A percentile compares a stretch with the other conserved stretches of the same genome.
phyloP scores from a whole-genome alignment of 352 stramenopile genomes.

The Phytophthora rubi region DNA sequence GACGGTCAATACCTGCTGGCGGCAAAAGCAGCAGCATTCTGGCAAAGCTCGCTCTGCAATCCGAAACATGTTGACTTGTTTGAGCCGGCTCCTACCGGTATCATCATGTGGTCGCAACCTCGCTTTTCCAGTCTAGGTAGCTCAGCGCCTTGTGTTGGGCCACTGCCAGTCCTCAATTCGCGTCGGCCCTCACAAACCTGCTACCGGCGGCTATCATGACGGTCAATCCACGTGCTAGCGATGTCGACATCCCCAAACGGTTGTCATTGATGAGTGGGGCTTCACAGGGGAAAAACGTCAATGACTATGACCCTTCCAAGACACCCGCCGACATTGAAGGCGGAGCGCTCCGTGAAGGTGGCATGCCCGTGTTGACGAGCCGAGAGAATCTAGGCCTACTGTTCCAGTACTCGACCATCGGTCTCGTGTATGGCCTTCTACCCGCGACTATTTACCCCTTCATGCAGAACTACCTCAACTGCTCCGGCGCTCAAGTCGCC shows the following conservation, averaged over 20 bases:
- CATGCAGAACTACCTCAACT: constrained; percentile 49
- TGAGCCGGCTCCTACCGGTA: not conserved
- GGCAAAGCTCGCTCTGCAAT: not conserved
- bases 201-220: not conserved
- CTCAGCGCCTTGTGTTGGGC: not conserved
- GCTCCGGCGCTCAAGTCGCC: constrained; percentile 41
- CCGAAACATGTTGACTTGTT: not conserved
- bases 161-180: not conserved
- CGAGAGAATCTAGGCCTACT: constrained; percentile 45
- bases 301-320: constrained; percentile 26
- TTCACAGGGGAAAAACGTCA: constrained; percentile 30
- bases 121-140: not conserved
- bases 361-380: constrained; percentile 32
- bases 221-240: constrained; percentile 1
- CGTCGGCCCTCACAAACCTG: not conserved
- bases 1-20: not conserved
- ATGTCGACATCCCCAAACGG: constrained; percentile 25
- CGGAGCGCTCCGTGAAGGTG: constrained; percentile 40
- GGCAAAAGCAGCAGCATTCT: not conserved
- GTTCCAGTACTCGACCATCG: constrained; percentile 46
- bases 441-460: constrained; percentile 52
- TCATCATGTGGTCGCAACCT: not conserved
- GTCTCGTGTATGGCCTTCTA: constrained; percentile 45
- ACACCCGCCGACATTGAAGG: constrained; percentile 28
- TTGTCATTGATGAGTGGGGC: constrained; percentile 35